Conservation (phyloP, 2,329 filamentous ascomycete species). For the Nothophaeocryptopus gaeumannii region DNA sequence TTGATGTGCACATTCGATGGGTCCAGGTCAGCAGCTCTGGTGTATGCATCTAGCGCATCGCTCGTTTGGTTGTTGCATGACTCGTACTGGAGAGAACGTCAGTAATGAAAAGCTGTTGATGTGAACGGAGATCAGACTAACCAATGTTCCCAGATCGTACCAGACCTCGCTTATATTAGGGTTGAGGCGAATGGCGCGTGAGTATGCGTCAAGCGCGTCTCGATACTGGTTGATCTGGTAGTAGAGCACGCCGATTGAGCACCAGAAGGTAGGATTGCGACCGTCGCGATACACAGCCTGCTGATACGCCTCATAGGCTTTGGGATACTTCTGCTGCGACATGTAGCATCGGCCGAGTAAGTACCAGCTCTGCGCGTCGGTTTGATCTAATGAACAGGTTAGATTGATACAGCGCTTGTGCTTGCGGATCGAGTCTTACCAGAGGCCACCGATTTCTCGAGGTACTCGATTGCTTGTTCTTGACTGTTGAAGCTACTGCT, state of each 20-base stretch:
- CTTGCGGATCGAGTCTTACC: slow-evolving; percentile 57
- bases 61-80: slow-evolving; percentile 98
- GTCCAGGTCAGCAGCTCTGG: slow-evolving; percentile 89
- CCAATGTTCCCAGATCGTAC: slow-evolving; percentile 95
- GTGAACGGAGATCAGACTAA: slow-evolving; percentile 50
- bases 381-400: slow-evolving; percentile 64
- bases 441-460: slow-evolving; percentile 92
- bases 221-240: slow-evolving; percentile 99
- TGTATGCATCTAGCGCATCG: slow-evolving; percentile 93
- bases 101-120: slow-evolving; percentile 23
- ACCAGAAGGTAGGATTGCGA: slow-evolving; percentile 98
- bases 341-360: slow-evolving; percentile 96
- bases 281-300: slow-evolving; percentile 98
- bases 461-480: slow-evolving; percentile 92
- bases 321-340: slow-evolving; percentile 98
- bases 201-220: slow-evolving; percentile 95
- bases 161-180: slow-evolving; percentile 98
- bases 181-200: slow-evolving; percentile 90
- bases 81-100: slow-evolving; percentile 67
- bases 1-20: slow-evolving; percentile 94
- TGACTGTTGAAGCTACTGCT: slow-evolving; percentile 88
- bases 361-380: slow-evolving; percentile 97
- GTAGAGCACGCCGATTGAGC: slow-evolving; percentile 96
- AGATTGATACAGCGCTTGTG: slow-evolving; percentile 16
- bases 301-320: slow-evolving; percentile 97